Evolutionary conservation across 768 basidiomycete genomes (phyloP).

Genomic region (Suillus cothurnatus): DNA sequence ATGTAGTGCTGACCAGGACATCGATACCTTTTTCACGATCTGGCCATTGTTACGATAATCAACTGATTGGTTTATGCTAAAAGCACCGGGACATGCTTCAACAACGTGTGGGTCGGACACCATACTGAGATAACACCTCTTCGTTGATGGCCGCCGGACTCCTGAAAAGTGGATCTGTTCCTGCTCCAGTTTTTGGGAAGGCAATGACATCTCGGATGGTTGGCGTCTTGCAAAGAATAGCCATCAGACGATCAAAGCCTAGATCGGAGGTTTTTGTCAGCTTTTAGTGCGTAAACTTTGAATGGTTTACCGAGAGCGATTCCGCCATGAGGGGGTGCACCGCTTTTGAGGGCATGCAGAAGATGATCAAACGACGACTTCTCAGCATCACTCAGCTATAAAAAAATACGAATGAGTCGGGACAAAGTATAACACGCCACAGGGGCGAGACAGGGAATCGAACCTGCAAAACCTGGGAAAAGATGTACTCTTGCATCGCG

Average conservation of each 20-base stretch:
- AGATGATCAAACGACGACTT: slow-evolving; percentile 80
- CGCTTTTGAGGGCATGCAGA: slow-evolving; percentile 82
- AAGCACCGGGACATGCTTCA: slow-evolving; percentile 9
- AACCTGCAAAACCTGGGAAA: slow-evolving; percentile 77
- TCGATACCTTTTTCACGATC: slow-evolving; percentile 13
- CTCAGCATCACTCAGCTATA: slow-evolving; percentile 73
- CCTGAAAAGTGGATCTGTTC: slow-evolving; percentile 86
- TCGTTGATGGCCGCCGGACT: slow-evolving; percentile 69
- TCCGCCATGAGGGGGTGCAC: slow-evolving; percentile 95
- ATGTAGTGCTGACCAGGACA: not conserved
- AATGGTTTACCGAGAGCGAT: slow-evolving; percentile 77
- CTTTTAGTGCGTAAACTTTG: slow-evolving; percentile 14
- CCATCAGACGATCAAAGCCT: slow-evolving; percentile 94
- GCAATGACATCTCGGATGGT: slow-evolving; percentile 97
- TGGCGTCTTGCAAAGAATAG: slow-evolving; percentile 82
- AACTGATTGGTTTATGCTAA: slow-evolving; percentile 1
- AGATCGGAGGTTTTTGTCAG: slow-evolving; percentile 15
- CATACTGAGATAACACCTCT: slow-evolving; percentile 64
- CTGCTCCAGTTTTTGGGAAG: slow-evolving; percentile 88
- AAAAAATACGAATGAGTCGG: slow-evolving; percentile 14
- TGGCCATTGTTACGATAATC: slow-evolving; percentile 14
- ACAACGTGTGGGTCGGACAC: slow-evolving; percentile 43
- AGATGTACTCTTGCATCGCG: slow-evolving; percentile 82
- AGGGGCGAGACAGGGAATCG: slow-evolving; percentile 19
- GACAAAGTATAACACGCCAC: slow-evolving; percentile 14